A percentile compares a stretch with the other conserved stretches of the same genome.
These are phyloP conservation scores for Monosiga brevicollis DNA, from an alignment of 78 protist species.

Conservation along the genomic window DNA sequence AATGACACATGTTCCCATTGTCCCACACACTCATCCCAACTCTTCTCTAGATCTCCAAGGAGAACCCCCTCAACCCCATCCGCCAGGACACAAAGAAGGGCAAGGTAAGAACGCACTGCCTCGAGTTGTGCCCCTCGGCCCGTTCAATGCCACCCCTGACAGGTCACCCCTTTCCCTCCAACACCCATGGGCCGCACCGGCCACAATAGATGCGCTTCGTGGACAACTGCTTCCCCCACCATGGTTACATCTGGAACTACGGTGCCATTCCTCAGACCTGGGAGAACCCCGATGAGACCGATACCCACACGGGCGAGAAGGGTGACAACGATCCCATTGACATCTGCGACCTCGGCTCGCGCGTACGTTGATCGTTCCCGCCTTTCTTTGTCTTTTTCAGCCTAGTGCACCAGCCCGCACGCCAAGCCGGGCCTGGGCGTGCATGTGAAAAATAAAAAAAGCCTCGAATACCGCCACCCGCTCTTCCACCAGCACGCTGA, in stretches of 20 bases:
- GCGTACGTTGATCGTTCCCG: background rate
- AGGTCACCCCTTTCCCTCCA: background rate
- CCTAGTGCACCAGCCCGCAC: background rate
- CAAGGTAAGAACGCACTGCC: too few species aligned
- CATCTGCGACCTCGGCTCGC: constrained; percentile 64
- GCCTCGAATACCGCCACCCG: too few species aligned
- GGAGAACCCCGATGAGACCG: constrained; percentile 57
- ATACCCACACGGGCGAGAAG: constrained; percentile 38
- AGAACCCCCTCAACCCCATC: constrained; percentile 69
- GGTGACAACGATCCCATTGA: constrained; percentile 89
- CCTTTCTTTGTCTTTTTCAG: background rate
- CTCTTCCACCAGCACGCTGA: too few species aligned
- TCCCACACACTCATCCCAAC: background rate
- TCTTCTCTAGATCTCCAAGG: constrained; percentile 35
- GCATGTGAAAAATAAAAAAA: too few species aligned
- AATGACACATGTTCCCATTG: background rate
- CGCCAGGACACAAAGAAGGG: constrained; percentile 69
- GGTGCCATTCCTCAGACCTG: constrained; percentile 85
- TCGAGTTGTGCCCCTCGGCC: too few species aligned
- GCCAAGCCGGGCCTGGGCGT: too few species aligned
- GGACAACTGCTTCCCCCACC: constrained; percentile 45
- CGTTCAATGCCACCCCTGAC: too few species aligned
- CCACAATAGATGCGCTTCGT: constrained; percentile 47
- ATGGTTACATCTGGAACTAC: constrained; percentile 79
- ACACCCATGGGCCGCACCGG: background rate